Conservation (phyloP, 305 asterid genomes). For the Fraxinus dipetala region DNA sequence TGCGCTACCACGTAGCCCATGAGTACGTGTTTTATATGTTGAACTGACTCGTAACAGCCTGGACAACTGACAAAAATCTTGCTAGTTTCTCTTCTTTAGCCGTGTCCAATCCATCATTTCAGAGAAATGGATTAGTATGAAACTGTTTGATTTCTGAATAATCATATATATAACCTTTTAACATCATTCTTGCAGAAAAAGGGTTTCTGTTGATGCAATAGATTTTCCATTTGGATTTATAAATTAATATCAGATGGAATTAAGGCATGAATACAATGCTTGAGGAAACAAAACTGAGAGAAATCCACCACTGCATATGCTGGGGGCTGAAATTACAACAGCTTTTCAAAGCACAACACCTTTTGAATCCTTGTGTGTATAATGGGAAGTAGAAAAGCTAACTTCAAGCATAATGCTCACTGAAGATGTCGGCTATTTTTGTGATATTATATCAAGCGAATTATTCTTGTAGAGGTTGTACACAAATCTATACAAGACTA, state of each 20-base stretch:
- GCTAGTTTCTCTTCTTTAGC: background rate
- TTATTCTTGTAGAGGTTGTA: conserved; percentile 27
- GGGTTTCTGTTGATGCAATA: background rate
- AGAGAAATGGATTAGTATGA: background rate
- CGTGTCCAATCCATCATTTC: background rate
- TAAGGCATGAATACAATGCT: background rate
- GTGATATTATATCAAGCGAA: background rate
- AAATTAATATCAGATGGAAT: background rate
- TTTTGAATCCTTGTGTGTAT: background rate
- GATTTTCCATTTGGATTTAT: background rate
- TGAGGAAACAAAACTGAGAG: background rate
- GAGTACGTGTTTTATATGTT: background rate
- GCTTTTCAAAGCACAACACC: background rate
- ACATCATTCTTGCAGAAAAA: background rate
- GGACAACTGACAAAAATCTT: background rate
- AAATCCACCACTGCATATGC: background rate
- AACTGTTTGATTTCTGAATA: background rate
- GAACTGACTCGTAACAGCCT: background rate
- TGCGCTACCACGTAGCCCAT: background rate
- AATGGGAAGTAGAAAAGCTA: background rate
- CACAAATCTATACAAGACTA: conserved; percentile 46
- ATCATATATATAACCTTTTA: background rate
- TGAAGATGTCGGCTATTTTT: background rate
- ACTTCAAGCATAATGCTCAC: background rate
- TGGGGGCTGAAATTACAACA: background rate